Base-by-base conservation (phyloP, 805 yeast genomes). In the Metschnikowia rubicola region DNA sequence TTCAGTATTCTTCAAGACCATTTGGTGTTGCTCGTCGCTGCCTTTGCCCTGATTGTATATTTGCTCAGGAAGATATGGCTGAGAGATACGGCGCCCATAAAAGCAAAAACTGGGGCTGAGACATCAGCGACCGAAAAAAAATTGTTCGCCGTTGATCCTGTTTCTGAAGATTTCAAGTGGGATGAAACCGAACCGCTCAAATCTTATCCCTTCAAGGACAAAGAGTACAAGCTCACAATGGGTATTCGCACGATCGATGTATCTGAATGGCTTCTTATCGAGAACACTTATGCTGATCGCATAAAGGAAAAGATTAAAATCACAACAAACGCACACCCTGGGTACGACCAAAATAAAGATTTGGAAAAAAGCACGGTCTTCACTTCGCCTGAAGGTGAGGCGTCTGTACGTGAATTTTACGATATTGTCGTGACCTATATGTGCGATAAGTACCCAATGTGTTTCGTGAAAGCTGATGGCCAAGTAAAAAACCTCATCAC, bases 191-290 rank as follows among this genome's bases (percentile, higher is more conserved):
- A 49, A 29, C 59, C 59, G 2, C 39, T 44, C 32, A 53, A 50
- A 30, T 47, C 55, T 10, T 55, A 55, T 28, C 89, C 88, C 1
- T 84, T 82, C 68, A 81, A 79, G 58, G 72, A 78, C 39, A 84
- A 80, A 12, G 77, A 69, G 39, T 81, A 83, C 55, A 56, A 56
- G 43, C 39, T 56, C 41, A 55, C 57, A 28, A 56, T 54, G 61
- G 57, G 58, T 2, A 55, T 57, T 31, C 50, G 46, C 38, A 45
- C 51, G 29, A 51, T 72, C 32, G 65, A 64, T 11, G 57, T 62
- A 2, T 67, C 70, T 39, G 75, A 72, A 43, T 72, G 75, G 75
- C 61, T 72, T 21, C 61, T 72, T 48, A 53, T 72, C 11, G 77
- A 71, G 39, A 62, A 70, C 30, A 57, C 66, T 4, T 71, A 72